Conservation (phyloP, 2,329 filamentous ascomycete genomes). For the Fusarium pseudocircinatum region DNA sequence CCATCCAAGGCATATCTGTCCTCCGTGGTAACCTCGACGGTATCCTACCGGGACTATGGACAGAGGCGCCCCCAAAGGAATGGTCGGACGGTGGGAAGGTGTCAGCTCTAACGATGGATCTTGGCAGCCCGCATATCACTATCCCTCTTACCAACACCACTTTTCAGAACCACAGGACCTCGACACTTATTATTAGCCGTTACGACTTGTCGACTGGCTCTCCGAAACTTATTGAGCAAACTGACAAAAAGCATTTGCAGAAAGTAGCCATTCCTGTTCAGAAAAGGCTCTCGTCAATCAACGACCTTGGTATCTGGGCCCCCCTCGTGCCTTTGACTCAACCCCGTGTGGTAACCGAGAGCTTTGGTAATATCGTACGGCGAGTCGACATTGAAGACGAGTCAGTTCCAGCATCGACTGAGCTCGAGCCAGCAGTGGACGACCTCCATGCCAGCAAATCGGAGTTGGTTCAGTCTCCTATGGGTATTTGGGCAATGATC, state of each 20-base stretch:
- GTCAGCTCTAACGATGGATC: slow-evolving; percentile 54
- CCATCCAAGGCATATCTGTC: slow-evolving; percentile 60
- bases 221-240: slow-evolving; percentile 39
- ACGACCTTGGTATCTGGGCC: slow-evolving; percentile 46
- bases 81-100: slow-evolving; percentile 48
- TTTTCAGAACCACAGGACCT: slow-evolving; percentile 74
- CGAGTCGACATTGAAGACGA: slow-evolving; percentile 62
- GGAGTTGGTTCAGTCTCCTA: slow-evolving; percentile 53
- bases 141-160: slow-evolving; percentile 81
- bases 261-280: slow-evolving; percentile 43
- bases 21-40: slow-evolving; percentile 54
- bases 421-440: slow-evolving; percentile 74
- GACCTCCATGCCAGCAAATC: slow-evolving; percentile 59
- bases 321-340: slow-evolving; percentile 71
- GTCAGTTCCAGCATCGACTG: slow-evolving; percentile 71
- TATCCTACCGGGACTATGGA: slow-evolving; percentile 60
- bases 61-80: slow-evolving; percentile 38
- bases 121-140: slow-evolving; percentile 54
- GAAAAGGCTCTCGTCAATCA: slow-evolving; percentile 30
- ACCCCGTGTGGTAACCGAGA: slow-evolving; percentile 69
- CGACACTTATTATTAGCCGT: slow-evolving; percentile 62
- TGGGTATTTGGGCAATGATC: slow-evolving; percentile 79
- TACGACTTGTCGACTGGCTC: slow-evolving; percentile 40
- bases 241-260: slow-evolving; percentile 53
- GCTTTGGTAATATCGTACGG: slow-evolving; percentile 82